Evolutionary conservation across 306 rosid genomes (phyloP), one percentile per base, ranked within the genome.

Genomic region (Pueraria montana): DNA sequence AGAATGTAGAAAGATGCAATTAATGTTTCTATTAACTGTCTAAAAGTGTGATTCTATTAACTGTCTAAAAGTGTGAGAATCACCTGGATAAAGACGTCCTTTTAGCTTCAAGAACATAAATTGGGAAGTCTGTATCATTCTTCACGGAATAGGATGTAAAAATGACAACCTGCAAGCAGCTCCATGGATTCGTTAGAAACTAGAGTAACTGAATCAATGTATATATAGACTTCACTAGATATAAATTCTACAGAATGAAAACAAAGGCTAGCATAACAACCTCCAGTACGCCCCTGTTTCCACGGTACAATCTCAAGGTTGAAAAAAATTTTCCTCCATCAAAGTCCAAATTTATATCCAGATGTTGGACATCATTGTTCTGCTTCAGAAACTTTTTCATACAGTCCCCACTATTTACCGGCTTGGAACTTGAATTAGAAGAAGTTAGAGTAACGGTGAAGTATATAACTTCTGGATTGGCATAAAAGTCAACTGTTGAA

Each of bases 291-390:
- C 99, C 97, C 80, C 88, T 85, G 82, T 84, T 84, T 76, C 97
- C 98, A 18, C 97, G 96, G 86, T 87, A 91, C 88, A 96, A 82
- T 87, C 99, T 91, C 84, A 96, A 90, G 82, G 91, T 84, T 72
- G 98, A 93, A 34, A 67, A 89, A 85, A 87, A 83, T 1, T 83
- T 87, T 74, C 96, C 98, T 59, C 96, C 93, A 64, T 82, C 91
- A 48, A 96, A 93, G 82, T 91, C 97, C 88, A 96, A 91, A 83
- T 87, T 89, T 77, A 93, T 90, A 80, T 93, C 97, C 43, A 96
- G 80, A 74, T 80, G 83, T 56, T 77, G 97, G 59, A 62, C 91
- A 71, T 86, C 90, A 76, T 55, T 84, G 80, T 89, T 93, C 91
- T 87, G 89, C 91, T 93, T 93, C 84, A 81, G 82, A 82, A 93